These are phyloP conservation scores for Penicillium robsamsonii DNA, from an alignment of 495 filamentous ascomycete species.

Conservation along the genomic window DNA sequence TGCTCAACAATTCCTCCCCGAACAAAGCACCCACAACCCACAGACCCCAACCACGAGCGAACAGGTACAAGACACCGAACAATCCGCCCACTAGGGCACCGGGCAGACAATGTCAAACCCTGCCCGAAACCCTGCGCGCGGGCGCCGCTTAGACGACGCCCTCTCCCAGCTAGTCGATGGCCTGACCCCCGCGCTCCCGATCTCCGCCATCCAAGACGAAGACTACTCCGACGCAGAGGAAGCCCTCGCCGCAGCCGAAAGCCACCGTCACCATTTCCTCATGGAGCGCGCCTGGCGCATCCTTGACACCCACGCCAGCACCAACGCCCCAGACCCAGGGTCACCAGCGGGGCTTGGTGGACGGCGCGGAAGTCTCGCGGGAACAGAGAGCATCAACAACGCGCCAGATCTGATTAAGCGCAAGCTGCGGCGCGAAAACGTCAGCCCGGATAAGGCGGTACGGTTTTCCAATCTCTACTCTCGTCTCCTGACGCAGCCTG, in stretches of 20 bases:
- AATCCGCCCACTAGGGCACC: conserved; percentile 12
- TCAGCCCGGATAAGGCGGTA: conserved; percentile 78
- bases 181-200: conserved; percentile 41
- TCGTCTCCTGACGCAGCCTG: conserved; percentile 80
- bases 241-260: conserved; percentile 42
- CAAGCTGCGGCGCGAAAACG: conserved; percentile 70
- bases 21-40: background rate
- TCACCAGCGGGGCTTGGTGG: conserved; percentile 27
- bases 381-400: conserved; percentile 70
- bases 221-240: conserved; percentile 45
- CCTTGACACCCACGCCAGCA: conserved; percentile 31
- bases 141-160: conserved; percentile 54
- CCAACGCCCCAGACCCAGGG: conserved; percentile 27
- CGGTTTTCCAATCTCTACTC: conserved; percentile 87
- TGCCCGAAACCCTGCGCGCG: conserved; percentile 34
- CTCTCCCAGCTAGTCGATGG: conserved; percentile 55
- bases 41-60: background rate
- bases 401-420: conserved; percentile 88
- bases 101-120: conserved; percentile 34
- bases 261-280: conserved; percentile 39
- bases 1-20: conserved; percentile 3
- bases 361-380: conserved; percentile 37
- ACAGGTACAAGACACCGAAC: background rate
- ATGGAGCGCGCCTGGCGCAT: conserved; percentile 49
- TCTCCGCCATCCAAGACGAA: conserved; percentile 34